These are phyloP conservation scores for Arachnopeziza araneosa DNA, from an alignment of 2,329 filamentous ascomycete genomes.

Conservation along the genomic window DNA sequence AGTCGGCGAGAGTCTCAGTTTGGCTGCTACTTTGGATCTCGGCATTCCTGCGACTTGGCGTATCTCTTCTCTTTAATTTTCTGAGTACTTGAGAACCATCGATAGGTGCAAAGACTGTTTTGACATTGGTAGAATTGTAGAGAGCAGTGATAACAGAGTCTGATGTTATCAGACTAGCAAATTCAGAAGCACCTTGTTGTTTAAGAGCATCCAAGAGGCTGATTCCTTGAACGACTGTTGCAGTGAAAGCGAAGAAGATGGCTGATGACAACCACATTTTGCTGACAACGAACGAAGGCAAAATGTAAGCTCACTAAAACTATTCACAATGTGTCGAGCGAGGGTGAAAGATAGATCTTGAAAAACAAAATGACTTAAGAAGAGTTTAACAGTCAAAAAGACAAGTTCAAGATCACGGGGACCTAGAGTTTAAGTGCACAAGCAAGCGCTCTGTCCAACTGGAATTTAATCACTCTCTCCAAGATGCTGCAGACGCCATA, in stretches of 20 bases:
- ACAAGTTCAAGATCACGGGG: not conserved
- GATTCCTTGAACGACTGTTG: not conserved
- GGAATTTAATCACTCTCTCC: not conserved
- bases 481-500: not conserved
- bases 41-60: not conserved
- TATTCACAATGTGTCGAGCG: not conserved
- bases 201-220: conserved; percentile 19
- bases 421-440: not conserved
- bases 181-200: conserved; percentile 19
- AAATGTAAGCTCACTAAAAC: not conserved
- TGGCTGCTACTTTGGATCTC: not conserved
- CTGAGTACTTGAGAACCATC: conserved; percentile 5
- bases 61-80: not conserved
- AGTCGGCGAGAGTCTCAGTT: no score
- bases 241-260: not conserved
- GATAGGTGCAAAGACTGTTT: conserved; percentile 25
- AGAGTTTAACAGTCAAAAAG: not conserved
- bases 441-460: not conserved
- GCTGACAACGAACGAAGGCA: not conserved
- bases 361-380: not conserved
- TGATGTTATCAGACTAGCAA: conserved; percentile 21
- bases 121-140: conserved; percentile 16
- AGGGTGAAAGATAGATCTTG: not conserved
- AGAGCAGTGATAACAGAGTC: conserved; percentile 11
- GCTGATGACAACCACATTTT: not conserved